Conservation (phyloP, 2,329 filamentous ascomycete genomes). For the Fusarium sp. region DNA sequence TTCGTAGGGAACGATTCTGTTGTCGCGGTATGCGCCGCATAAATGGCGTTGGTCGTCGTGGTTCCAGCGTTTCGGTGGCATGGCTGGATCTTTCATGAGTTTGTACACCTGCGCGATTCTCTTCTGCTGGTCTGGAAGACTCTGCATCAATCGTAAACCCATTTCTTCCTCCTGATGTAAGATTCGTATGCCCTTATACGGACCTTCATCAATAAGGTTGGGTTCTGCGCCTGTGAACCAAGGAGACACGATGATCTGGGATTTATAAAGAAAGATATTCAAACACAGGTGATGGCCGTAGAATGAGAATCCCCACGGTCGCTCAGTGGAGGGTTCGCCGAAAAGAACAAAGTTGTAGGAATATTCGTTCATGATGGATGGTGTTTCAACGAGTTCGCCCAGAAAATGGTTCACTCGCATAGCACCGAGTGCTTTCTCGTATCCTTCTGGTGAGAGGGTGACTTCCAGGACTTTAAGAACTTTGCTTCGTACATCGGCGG, state of each 20-base stretch:
- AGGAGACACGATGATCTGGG: conserved; percentile 75
- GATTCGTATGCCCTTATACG: conserved; percentile 72
- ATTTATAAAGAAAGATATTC: conserved; percentile 72
- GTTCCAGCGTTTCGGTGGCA: conserved; percentile 79
- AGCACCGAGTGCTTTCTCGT: conserved; percentile 73
- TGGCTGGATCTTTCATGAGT: conserved; percentile 69
- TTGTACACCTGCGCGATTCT: conserved; percentile 66
- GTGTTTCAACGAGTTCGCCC: conserved; percentile 71
- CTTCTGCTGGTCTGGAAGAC: conserved; percentile 59
- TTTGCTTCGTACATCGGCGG: neutral
- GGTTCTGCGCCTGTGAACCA: conserved; percentile 86
- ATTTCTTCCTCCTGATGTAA: conserved; percentile 71
- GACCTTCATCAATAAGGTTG: conserved; percentile 75
- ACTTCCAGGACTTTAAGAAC: conserved; percentile 42
- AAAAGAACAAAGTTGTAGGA: conserved; percentile 83
- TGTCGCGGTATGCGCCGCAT: conserved; percentile 82
- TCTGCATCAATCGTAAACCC: conserved; percentile 77
- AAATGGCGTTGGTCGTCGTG: conserved; percentile 82
- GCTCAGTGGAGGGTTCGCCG: conserved; percentile 65
- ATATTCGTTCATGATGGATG: conserved; percentile 75
- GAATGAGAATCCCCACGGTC: conserved; percentile 77
- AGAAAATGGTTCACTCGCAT: conserved; percentile 83
- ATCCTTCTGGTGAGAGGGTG: conserved; percentile 75
- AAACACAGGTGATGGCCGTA: conserved; percentile 85
- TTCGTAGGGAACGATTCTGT: conserved; percentile 79